Evolutionary conservation across 345 rosid species (phyloP), one percentile per base, ranked within the genome.

Genomic region (Aquilaria yunnanensis): DNA sequence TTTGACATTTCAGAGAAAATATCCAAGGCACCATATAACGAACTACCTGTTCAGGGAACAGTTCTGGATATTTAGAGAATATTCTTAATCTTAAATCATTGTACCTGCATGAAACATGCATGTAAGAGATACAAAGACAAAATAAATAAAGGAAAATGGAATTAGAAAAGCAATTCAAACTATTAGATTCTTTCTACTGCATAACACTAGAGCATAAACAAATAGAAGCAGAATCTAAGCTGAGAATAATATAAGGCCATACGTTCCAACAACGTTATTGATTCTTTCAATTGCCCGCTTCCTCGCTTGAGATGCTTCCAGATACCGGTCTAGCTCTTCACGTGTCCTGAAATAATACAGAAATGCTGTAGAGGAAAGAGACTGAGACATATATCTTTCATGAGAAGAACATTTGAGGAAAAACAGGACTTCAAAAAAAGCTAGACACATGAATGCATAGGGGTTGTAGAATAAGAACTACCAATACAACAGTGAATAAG

Each of bases 401-500:
- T 2, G 11, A 23, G 57, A 66, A 23, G 32, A 54, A 65, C 32
- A 7, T 32, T 46, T 13, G 53, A 61, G 63, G 64, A 47, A 47
- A n/a, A 54, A 30, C 31, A 31, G 2, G 57, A 5, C 23, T 31
- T 54, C 34, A 54, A 47, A 54, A 12, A 13, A 43, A 14, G 59
- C 45, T 51, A 37, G 2, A 37, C 43, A 37, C 43, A 37, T 37
- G 43, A 37, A 37, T 8, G 8, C 5, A 8, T 4, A 37, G 8
- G 43, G 43, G 5, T 37, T 8, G 8, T 37, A 37, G 43, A 37
- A 37, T 37, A 37, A 37, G 8, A 37, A 37, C 51, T 72, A 88
- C 97, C 97, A 93, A 78, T 90, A 93, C 54, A 93, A 73, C 60
- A 88, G 97, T 3, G 97, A 93, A 83, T 93, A 93, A 53, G 97